Evolutionary conservation across 768 basidiomycete species (phyloP).

Genomic region (Boletus subcaerulescens): DNA sequence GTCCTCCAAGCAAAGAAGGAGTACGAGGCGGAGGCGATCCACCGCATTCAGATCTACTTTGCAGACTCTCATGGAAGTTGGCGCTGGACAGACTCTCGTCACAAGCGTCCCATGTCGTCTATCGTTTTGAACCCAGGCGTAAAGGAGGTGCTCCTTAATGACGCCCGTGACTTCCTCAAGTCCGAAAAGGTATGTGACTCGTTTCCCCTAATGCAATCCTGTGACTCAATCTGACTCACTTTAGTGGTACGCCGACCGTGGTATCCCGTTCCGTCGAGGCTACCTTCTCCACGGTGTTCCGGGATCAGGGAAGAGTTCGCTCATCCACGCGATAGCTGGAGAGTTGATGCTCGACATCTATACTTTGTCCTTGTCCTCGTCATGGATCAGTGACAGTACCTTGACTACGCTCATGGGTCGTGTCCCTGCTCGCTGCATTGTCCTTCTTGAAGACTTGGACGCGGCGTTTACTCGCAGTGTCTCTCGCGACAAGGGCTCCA

Average conservation of each 20-base stretch:
- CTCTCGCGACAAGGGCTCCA: slow-evolving; percentile 56
- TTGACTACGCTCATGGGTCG: slow-evolving; percentile 84
- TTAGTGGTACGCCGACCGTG: slow-evolving; percentile 91
- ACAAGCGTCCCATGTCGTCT: slow-evolving; percentile 84
- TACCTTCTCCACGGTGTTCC: slow-evolving; percentile 83
- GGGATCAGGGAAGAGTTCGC: slow-evolving; percentile 82
- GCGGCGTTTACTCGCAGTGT: slow-evolving; percentile 82
- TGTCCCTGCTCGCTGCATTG: slow-evolving; percentile 80
- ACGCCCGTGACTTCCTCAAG: slow-evolving; percentile 79
- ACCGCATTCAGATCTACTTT: slow-evolving; percentile 87
- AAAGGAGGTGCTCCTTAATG: slow-evolving; percentile 83
- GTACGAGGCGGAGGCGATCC: slow-evolving; percentile 83
- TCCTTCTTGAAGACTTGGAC: slow-evolving; percentile 88
- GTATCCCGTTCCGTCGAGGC: slow-evolving; percentile 88
- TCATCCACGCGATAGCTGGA: slow-evolving; percentile 86
- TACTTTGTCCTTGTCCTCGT: slow-evolving; percentile 80
- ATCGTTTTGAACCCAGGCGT: slow-evolving; percentile 87
- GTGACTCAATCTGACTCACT: neutral
- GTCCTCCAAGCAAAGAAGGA: slow-evolving; percentile 87
- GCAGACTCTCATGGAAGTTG: slow-evolving; percentile 86
- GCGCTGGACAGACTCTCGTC: slow-evolving; percentile 84
- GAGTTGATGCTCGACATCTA: slow-evolving; percentile 90
- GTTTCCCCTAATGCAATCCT: neutral
- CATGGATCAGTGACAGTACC: slow-evolving; percentile 87
- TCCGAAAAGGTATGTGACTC: slow-evolving; percentile 63